Evolutionary conservation across 2,329 filamentous ascomycete species (phyloP), one percentile per base, ranked within the genome.

Genomic region (Exutisphaerella laricina): DNA sequence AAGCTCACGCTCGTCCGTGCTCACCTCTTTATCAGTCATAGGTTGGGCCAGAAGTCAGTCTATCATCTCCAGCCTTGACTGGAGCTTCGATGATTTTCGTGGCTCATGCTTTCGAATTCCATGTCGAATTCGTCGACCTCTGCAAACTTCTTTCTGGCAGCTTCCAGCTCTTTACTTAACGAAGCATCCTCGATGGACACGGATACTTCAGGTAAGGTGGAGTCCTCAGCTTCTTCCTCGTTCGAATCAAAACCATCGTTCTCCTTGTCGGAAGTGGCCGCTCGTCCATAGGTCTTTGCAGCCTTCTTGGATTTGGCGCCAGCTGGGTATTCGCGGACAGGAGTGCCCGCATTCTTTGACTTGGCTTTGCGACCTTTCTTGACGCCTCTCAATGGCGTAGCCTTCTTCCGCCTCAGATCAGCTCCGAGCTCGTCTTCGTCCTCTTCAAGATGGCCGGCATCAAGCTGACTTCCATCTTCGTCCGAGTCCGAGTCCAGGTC

Each of bases 91-190:
- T 60, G 54, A 44, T 61, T 60, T 45, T 72, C 69, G 23, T 67
- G 62, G 39, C 66, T 71, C 49, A 71, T 66, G 40, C 64, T 72
- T 59, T 73, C 71, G 55, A 73, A 74, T 34, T 72, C 70, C 58
- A 74, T 63, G 46, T 73, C 70, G 62, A 70, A 73, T 17, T 66
- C 57, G 53, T 74, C 71, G 4, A 74, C 65, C 41, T 72, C 70
- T 18, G 63, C 67, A 49, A 74, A 74, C 52, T 72, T 72, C 51
- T 66, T 65, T 49, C 64, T 66, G 18, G 68, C 68, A 1, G 61
- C 66, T 48, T 64, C 63, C 25, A 74, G 55, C 52, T 69, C 66
- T 18, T 53, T 56, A 29, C 58, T 61, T 36, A 56, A 51, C 8
- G 58, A 56, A 46, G 47, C 55, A 12, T 63, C 63, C 4, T 56